Evolutionary conservation across 1,139 yeast species (phyloP).

Genomic region (Diutina scorzettiae): DNA sequence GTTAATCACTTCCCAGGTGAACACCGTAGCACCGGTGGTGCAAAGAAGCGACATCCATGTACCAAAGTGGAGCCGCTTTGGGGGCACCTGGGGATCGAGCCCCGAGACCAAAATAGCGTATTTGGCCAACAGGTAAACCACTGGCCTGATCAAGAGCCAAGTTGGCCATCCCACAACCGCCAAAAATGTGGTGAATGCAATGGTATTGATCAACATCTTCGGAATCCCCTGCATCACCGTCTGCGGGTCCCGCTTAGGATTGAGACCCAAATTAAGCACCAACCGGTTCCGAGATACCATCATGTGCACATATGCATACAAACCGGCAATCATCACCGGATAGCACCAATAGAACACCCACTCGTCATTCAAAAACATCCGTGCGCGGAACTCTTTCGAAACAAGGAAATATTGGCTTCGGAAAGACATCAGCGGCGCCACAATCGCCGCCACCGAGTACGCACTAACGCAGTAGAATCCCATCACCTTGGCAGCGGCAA

Average conservation of each 20-base stretch:
- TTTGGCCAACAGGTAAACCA: constrained; percentile 30
- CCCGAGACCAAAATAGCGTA: constrained; percentile 18
- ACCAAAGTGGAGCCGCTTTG: constrained; percentile 25
- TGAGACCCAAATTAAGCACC: constrained; percentile 32
- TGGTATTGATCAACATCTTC: constrained; percentile 23
- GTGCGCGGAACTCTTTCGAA: constrained; percentile 37
- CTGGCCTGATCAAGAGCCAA: constrained; percentile 31
- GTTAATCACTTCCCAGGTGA: constrained; percentile 53
- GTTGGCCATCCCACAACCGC: constrained; percentile 30
- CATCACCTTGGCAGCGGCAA: constrained; percentile 23
- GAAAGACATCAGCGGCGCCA: constrained; percentile 19
- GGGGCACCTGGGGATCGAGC: constrained; percentile 23
- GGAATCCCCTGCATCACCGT: constrained; percentile 13
- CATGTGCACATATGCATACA: constrained; percentile 44
- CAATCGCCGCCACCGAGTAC: constrained; percentile 20
- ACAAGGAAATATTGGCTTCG: constrained; percentile 21
- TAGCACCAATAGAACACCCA: constrained; percentile 42
- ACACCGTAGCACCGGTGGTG: constrained; percentile 26
- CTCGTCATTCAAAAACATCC: constrained; percentile 50
- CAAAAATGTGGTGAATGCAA: constrained; percentile 20
- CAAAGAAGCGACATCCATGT: constrained; percentile 25
- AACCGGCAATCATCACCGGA: constrained; percentile 25
- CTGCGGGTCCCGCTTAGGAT: constrained; percentile 7
- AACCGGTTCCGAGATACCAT: constrained; percentile 51
- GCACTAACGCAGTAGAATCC: constrained; percentile 30